Percentiles rank a stretch among this genome's conserved stretches.
phyloP scores from a whole-genome alignment of 495 filamentous ascomycete species.

The Lepraria neglecta region DNA sequence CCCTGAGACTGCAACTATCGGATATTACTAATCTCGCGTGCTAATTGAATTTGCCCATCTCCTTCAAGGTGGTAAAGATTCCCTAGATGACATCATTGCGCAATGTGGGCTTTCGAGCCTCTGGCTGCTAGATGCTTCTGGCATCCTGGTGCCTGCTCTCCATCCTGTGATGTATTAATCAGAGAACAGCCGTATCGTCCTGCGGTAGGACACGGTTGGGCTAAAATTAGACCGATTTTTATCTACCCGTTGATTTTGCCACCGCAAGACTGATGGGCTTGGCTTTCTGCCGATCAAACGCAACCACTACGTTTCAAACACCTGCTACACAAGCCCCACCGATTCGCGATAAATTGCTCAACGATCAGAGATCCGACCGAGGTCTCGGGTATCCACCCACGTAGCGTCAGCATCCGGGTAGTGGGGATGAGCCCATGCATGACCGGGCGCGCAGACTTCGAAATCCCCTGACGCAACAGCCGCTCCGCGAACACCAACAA shows the following conservation, averaged over 20 bases:
- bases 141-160: no score
- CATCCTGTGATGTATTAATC: no score
- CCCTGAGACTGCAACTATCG: no score
- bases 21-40: no score
- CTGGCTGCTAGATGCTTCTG: no score
- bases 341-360: conserved; percentile 3
- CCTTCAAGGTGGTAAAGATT: no score
- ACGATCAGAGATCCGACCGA: background rate
- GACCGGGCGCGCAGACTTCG: conserved; percentile 11
- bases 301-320: conserved; percentile 22
- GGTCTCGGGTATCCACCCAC: background rate
- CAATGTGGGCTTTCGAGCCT: no score
- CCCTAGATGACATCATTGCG: no score
- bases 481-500: conserved; percentile 3
- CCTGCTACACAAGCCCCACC: conserved; percentile 3
- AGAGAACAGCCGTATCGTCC: no score
- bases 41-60: no score
- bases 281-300: conserved; percentile 18
- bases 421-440: conserved; percentile 6
- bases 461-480: conserved; percentile 16
- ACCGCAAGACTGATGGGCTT: conserved; percentile 18
- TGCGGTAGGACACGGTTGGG: no score
- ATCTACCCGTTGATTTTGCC: conserved; percentile 13
- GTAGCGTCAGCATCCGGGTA: background rate
- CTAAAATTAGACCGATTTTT: conserved; percentile 9